Evolutionary conservation across 768 basidiomycete species (phyloP).

Genomic region (Serendipita indica): DNA sequence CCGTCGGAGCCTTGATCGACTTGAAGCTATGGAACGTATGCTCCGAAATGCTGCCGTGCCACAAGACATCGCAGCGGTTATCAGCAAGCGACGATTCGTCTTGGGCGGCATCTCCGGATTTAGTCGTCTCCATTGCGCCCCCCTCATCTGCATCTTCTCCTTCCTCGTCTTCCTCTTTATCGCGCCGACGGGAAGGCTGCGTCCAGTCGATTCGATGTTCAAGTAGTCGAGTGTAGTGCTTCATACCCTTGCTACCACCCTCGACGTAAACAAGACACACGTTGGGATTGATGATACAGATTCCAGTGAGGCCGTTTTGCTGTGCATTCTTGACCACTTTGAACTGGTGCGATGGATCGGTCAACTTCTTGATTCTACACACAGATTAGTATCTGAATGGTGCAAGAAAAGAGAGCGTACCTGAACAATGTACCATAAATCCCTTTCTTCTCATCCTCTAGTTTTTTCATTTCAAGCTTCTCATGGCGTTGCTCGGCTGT

Average conservation of each 20-base stretch:
- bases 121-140: conserved; percentile 13
- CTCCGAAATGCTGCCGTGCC: conserved; percentile 84
- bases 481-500: conserved; percentile 80
- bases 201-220: conserved; percentile 85
- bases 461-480: conserved; percentile 74
- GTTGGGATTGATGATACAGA: conserved; percentile 78
- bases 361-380: conserved; percentile 66
- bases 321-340: conserved; percentile 96
- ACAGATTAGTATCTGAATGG: conserved; percentile 3
- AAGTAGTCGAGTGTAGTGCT: conserved; percentile 80
- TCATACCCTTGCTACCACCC: conserved; percentile 72
- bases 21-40: conserved; percentile 67
- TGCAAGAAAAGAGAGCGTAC: conserved; percentile 32
- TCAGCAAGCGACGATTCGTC: conserved; percentile 49
- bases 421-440: conserved; percentile 78
- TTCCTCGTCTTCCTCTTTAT: conserved; percentile 22
- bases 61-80: conserved; percentile 80
- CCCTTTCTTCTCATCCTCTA: conserved; percentile 78
- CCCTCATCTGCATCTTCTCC: conserved; percentile 20
- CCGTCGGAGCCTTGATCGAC: conserved; percentile 69
- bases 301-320: conserved; percentile 71
- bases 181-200: conserved; percentile 68
- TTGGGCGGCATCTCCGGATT: conserved; percentile 8
- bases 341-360: conserved; percentile 88
- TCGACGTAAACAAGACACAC: conserved; percentile 92